phyloP scores from a whole-genome alignment of 2,329 filamentous ascomycete species.

The Pezicula rhizophila region DNA sequence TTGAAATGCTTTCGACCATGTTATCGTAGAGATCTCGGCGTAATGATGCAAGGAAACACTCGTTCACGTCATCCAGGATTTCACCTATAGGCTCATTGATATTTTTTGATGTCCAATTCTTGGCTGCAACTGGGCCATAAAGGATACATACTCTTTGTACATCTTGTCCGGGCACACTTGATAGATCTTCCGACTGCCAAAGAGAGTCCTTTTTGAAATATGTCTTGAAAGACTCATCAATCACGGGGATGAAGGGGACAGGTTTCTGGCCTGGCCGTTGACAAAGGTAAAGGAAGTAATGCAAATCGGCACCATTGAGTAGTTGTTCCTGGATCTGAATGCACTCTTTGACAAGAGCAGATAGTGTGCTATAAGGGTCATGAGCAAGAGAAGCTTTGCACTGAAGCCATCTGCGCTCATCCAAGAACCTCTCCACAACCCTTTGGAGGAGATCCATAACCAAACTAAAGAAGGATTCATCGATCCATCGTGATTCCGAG shows the following conservation, averaged over 20 bases:
- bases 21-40: no score
- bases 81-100: conserved; percentile 94
- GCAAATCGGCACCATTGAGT: conserved; percentile 96
- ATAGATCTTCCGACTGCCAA: conserved; percentile 97
- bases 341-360: conserved; percentile 84
- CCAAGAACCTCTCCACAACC: no score
- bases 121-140: conserved; percentile 87
- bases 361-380: no score
- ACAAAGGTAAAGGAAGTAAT: conserved; percentile 92
- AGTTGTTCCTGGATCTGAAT: conserved; percentile 80
- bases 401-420: no score
- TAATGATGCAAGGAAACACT: no score
- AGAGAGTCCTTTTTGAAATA: no score
- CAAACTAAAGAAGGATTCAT: no score
- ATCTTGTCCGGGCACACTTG: conserved; percentile 91
- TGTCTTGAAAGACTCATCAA: conserved; percentile 97
- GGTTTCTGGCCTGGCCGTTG: conserved; percentile 91
- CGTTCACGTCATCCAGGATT: no score
- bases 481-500: no score
- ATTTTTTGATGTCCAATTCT: conserved; percentile 80
- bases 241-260: conserved; percentile 87
- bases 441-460: no score
- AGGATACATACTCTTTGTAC: conserved; percentile 94
- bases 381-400: no score
- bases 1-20: no score